Conservation (phyloP, 768 basidiomycete genomes). For the Vararia minispora region DNA sequence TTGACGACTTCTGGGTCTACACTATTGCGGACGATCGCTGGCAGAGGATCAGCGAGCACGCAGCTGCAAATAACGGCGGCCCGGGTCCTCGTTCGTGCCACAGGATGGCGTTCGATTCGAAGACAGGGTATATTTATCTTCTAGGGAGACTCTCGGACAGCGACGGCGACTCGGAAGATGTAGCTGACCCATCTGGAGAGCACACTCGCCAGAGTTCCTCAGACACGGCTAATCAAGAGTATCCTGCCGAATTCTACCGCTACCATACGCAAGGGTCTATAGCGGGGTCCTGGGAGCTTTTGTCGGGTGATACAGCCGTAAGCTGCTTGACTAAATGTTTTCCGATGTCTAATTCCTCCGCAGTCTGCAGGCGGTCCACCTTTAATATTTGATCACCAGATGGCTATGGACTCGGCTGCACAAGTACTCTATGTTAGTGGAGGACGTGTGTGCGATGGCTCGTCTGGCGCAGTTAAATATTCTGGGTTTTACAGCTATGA, state of each 20-base stretch:
- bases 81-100: conserved; percentile 69
- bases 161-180: conserved; percentile 21
- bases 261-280: conserved; percentile 57
- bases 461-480: conserved; percentile 48
- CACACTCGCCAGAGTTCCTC: conserved; percentile 1
- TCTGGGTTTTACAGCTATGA: conserved; percentile 69
- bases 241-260: conserved; percentile 63
- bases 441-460: conserved; percentile 58
- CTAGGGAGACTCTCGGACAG: conserved; percentile 57
- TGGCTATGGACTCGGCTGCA: conserved; percentile 60
- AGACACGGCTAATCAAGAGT: conserved; percentile 16
- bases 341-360: background rate
- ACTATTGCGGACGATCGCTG: conserved; percentile 48
- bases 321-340: conserved; percentile 15
- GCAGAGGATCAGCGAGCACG: conserved; percentile 45
- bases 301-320: conserved; percentile 59
- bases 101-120: conserved; percentile 72
- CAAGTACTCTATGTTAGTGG: conserved; percentile 72
- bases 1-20: conserved; percentile 77
- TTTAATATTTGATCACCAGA: conserved; percentile 71
- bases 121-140: conserved; percentile 59
- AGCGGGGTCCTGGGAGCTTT: conserved; percentile 60
- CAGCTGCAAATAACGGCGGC: conserved; percentile 47
- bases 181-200: background rate
- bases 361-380: conserved; percentile 62